Evolutionary conservation across 345 rosid species (phyloP), one percentile per base, ranked within the genome.

Genomic region (Populus deltoides): DNA sequence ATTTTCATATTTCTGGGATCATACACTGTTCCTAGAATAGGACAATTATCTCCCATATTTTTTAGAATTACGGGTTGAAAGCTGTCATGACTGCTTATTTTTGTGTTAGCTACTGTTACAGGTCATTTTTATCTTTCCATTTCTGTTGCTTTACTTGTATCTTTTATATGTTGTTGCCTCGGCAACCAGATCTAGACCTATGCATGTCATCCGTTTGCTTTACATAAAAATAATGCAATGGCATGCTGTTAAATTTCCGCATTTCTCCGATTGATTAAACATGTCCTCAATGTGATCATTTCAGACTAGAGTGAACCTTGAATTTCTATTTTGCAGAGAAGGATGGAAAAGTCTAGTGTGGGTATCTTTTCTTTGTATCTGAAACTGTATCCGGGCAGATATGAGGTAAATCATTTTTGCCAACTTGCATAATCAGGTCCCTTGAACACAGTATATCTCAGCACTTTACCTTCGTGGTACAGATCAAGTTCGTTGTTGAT

Each of bases 401-500:
- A 96, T 4, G 92, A 96, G 98, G 99, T 93, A 81, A 55, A 22
- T 77, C 7, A 10, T 79, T 53, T 33, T 43, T 16, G 27, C 65
- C 24, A 33, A 45, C 39, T 62, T 63, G 11, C 22, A 66, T 65
- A 38, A 38, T 33, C 45, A 16, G 12, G 47, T 68, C 15, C 24
- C 71, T 38, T 38, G 25, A 39, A 22, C 27, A 25, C 15, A 36
- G 10, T 70, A 4, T 47, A 13, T 83, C 81, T 77, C 12, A 67
- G 59, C 16, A 41, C 62, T 76, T 68, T 29, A 53, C 43, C 75
- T 72, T 33, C 51, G 51, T 61, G 49, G 47, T 74, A 38, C 93
- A 96, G 99, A 87, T 96, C 75, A 96, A 96, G 81, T 96, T 96
- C 78, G 82, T 96, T 31, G 97, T 96, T 17, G 97, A 96, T 84